phyloP scores from a whole-genome alignment of 805 yeast species.

The Danielia oregonensis region DNA sequence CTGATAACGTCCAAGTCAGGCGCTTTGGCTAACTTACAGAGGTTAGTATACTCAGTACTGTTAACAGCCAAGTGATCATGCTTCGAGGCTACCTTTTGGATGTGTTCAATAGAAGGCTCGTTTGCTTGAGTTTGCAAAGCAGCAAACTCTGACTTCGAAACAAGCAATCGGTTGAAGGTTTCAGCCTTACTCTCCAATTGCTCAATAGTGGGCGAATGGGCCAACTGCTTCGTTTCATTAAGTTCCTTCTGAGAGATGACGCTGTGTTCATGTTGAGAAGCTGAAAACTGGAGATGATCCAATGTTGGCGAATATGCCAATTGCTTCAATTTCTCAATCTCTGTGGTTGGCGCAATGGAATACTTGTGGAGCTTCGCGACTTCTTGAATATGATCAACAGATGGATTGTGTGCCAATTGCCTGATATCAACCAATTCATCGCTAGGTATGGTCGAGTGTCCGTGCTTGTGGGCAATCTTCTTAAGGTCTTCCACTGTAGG shows the following conservation, averaged over 20 bases:
- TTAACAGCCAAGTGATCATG: constrained; percentile 5
- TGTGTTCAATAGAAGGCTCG: constrained; percentile 25
- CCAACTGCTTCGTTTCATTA: constrained; percentile 6
- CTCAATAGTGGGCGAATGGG: constrained; percentile 6
- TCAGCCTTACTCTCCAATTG: constrained; percentile 25
- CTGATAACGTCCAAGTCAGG: constrained; percentile 26
- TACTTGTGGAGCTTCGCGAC: background rate
- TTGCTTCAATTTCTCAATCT: constrained; percentile 10
- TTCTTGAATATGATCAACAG: constrained; percentile 10
- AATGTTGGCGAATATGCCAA: constrained; percentile 20
- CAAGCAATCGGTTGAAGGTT: constrained; percentile 24
- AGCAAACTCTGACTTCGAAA: constrained; percentile 30
- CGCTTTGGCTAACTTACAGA: constrained; percentile 10
- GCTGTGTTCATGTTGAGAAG: too few relatives aligned
- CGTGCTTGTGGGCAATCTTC: background rate
- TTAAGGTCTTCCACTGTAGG: constrained; percentile 1
- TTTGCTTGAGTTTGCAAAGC: constrained; percentile 26
- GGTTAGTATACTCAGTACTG: constrained; percentile 3
- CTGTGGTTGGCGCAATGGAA: background rate
- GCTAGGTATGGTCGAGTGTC: constrained; percentile 3
- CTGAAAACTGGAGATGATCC: constrained; percentile 31
- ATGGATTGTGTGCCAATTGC: constrained; percentile 12
- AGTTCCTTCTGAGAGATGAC: constrained; percentile 15
- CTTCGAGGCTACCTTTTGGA: constrained; percentile 7
- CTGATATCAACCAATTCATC: constrained; percentile 4